Evolutionary conservation across 257 asterid genomes (phyloP).

Genomic region (Solanum ahanhuiri): DNA sequence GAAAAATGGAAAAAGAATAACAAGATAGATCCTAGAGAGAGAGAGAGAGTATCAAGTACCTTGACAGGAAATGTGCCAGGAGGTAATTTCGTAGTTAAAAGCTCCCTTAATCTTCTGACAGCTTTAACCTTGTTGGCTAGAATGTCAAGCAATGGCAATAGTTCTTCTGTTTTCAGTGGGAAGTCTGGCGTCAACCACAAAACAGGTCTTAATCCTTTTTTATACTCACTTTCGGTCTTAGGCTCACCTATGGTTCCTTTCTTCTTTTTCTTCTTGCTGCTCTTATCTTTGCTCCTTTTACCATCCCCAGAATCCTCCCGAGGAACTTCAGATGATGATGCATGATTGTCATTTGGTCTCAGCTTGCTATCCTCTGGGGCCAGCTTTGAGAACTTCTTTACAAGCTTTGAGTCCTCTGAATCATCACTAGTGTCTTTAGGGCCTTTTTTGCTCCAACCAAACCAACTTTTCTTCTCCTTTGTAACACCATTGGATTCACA

Average conservation of each 20-base stretch:
- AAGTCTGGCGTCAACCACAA: constrained; percentile 98
- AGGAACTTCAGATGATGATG: constrained; percentile 56
- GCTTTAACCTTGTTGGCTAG: constrained; percentile 97
- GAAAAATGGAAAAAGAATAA: background rate
- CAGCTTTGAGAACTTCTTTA: constrained; percentile 71
- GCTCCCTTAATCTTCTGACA: constrained; percentile 89
- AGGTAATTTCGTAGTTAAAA: constrained; percentile 92
- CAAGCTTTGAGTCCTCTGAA: constrained; percentile 62
- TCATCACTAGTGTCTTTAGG: constrained; percentile 69
- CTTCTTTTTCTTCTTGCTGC: constrained; percentile 87
- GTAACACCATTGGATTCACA: constrained; percentile 61
- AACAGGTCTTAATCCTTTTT: constrained; percentile 93
- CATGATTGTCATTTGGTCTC: constrained; percentile 46
- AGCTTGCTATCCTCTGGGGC: constrained; percentile 67
- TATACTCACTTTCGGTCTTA: constrained; percentile 59
- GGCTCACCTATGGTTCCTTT: constrained; percentile 31
- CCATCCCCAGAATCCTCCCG: constrained; percentile 58
- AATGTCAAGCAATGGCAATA: constrained; percentile 92
- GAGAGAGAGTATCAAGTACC: constrained; percentile 32
- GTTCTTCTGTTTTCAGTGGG: constrained; percentile 88
- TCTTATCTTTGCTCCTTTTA: constrained; percentile 74
- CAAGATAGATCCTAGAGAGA: background rate
- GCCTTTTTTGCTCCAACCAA: constrained; percentile 80
- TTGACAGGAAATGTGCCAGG: constrained; percentile 91
- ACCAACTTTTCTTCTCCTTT: constrained; percentile 93